Evolutionary conservation across 352 stramenopile genomes (phyloP).

Genomic region (Pythium aphanidermatum): DNA sequence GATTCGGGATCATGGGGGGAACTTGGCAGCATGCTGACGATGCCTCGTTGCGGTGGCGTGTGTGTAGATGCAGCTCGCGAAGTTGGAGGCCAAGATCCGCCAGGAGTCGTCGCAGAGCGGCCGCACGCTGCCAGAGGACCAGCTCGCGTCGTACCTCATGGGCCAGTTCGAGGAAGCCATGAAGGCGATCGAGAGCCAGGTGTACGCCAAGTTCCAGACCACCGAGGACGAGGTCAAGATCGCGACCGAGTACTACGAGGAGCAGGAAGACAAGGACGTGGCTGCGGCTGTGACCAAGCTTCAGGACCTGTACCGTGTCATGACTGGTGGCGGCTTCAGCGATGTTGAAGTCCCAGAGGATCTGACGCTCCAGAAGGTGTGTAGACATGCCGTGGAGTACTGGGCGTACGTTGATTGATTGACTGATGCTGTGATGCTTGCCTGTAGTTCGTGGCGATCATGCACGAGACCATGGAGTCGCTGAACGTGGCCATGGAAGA

Average conservation of each 20-base stretch:
- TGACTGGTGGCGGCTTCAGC: conserved; percentile 76
- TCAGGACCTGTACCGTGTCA: conserved; percentile 84
- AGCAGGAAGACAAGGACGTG: conserved; percentile 84
- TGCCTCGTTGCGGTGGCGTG: too few species aligned
- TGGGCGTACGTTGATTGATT: too few species aligned
- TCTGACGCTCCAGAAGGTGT: conserved; percentile 70
- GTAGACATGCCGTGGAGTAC: too few species aligned
- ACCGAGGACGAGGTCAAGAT: conserved; percentile 85
- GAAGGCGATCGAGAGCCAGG: conserved; percentile 86
- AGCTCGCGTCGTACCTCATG: conserved; percentile 85
- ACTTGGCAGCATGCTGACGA: too few species aligned
- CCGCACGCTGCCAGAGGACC: conserved; percentile 72
- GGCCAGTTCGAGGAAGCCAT: conserved; percentile 87
- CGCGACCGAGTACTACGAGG: conserved; percentile 85
- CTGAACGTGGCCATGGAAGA: conserved; percentile 88
- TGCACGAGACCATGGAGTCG: conserved; percentile 88
- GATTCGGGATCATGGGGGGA: too few species aligned
- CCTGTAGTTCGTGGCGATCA: conserved; percentile 77
- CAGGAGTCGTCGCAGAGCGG: conserved; percentile 84
- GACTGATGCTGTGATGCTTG: conserved; percentile 2
- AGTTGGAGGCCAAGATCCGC: conserved; percentile 84
- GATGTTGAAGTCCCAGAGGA: conserved; percentile 79
- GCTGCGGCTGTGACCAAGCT: conserved; percentile 78
- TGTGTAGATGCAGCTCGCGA: conserved; percentile 78
- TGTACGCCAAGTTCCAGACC: conserved; percentile 87